Conservation (phyloP, 225 moss, liverwort and hornwort genomes). For the Ulota crispa region DNA sequence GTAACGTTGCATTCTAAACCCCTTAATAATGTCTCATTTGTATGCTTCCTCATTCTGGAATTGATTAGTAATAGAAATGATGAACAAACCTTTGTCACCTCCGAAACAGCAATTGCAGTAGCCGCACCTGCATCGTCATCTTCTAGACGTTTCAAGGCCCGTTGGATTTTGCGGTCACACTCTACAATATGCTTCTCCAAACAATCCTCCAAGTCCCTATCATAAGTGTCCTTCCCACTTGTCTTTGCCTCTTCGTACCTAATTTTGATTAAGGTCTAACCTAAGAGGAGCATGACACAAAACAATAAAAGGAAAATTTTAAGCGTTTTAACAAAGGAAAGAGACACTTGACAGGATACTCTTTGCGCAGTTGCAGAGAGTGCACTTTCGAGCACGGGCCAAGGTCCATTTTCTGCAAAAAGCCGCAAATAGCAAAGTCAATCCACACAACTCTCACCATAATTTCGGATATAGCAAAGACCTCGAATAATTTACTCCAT, state of each 20-base stretch:
- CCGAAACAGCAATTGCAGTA: slow-evolving; percentile 88
- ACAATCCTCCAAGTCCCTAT: slow-evolving; percentile 89
- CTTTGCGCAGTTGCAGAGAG: slow-evolving; percentile 76
- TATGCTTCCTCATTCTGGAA: not conserved
- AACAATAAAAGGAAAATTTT: not conserved
- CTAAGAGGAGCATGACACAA: not conserved
- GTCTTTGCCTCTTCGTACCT: slow-evolving; percentile 71
- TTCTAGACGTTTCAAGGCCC: slow-evolving; percentile 88
- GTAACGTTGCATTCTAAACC: not conserved
- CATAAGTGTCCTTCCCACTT: slow-evolving; percentile 82
- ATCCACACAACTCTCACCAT: not conserved
- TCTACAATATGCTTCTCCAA: slow-evolving; percentile 91
- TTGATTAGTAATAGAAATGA: slow-evolving; percentile 9
- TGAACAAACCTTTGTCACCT: slow-evolving; percentile 81
- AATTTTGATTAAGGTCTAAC: slow-evolving; percentile 13
- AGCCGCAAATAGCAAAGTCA: not conserved
- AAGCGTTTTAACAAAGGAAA: not conserved
- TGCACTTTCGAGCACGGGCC: slow-evolving; percentile 88
- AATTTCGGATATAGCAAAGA: not conserved
- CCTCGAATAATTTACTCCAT: not conserved
- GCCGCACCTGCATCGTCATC: slow-evolving; percentile 95
- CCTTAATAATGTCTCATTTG: not conserved
- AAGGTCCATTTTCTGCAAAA: slow-evolving; percentile 91
- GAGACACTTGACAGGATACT: slow-evolving; percentile 38
- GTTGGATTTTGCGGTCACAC: slow-evolving; percentile 88